Evolutionary conservation across 169 alveolate species (phyloP).

Genomic region (Babesia sp.): DNA sequence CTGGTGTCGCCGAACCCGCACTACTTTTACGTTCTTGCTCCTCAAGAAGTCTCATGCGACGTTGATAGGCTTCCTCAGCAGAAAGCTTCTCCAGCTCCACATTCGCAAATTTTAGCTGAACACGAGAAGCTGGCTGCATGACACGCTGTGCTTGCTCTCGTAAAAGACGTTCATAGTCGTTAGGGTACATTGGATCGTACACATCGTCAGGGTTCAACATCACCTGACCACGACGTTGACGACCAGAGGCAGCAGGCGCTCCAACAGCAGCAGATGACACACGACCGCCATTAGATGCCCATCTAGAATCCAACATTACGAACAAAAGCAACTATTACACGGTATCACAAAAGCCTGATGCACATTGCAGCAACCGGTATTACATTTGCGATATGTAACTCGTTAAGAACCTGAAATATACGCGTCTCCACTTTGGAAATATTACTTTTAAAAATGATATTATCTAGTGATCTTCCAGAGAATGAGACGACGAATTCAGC

Average conservation of each 20-base stretch:
- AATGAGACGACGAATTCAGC: too few relatives aligned
- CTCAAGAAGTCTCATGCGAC: conserved; percentile 20
- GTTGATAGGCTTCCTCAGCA: conserved; percentile 30
- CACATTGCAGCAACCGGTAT: too few relatives aligned
- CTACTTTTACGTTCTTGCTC: neutral
- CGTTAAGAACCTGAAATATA: too few relatives aligned
- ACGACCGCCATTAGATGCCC: neutral
- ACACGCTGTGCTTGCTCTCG: conserved; percentile 6
- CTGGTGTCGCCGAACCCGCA: neutral
- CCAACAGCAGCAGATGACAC: neutral
- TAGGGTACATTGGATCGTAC: conserved; percentile 63
- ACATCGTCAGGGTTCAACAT: conserved; percentile 55
- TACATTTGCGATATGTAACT: too few relatives aligned
- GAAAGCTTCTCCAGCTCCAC: conserved; percentile 18
- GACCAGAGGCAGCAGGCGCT: neutral
- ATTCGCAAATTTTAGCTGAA: conserved; percentile 9
- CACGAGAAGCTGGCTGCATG: neutral
- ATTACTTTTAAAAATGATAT: too few relatives aligned
- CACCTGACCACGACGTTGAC: conserved; percentile 11
- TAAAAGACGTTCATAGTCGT: conserved; percentile 45
- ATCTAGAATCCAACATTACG: neutral
- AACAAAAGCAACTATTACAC: too few relatives aligned
- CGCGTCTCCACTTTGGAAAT: too few relatives aligned
- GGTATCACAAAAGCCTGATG: too few relatives aligned
- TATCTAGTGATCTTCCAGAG: too few relatives aligned